Conservation (phyloP, 2,329 filamentous ascomycete genomes). For the Trichoderma atrobrunneum region DNA sequence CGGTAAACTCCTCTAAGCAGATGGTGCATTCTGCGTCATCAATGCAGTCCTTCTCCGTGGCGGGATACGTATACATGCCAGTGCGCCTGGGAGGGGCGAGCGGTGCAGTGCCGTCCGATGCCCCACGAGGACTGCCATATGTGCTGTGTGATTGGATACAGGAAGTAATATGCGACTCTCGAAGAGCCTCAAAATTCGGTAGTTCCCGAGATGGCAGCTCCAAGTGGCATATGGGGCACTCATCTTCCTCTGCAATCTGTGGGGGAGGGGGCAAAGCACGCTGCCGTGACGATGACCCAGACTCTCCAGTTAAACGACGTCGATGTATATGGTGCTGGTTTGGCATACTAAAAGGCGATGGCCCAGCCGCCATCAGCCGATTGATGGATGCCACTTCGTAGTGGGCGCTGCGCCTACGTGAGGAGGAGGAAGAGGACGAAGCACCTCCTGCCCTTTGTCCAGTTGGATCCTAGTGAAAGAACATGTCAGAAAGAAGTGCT, state of each 20-base stretch:
- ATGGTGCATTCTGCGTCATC: slow-evolving; percentile 67
- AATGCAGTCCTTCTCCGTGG: slow-evolving; percentile 67
- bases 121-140: slow-evolving; percentile 40
- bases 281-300: slow-evolving; percentile 37
- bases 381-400: slow-evolving; percentile 36
- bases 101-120: slow-evolving; percentile 24
- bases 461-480: slow-evolving; percentile 20
- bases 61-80: slow-evolving; percentile 62
- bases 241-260: slow-evolving; percentile 68
- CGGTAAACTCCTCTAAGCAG: slow-evolving; percentile 64
- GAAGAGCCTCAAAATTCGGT: slow-evolving; percentile 51
- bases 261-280: slow-evolving; percentile 44
- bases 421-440: slow-evolving; percentile 30
- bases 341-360: slow-evolving; percentile 33
- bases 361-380: slow-evolving; percentile 39
- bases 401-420: slow-evolving; percentile 30
- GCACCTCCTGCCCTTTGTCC: slow-evolving; percentile 24
- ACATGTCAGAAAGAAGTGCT: slow-evolving; percentile 3
- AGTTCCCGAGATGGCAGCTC: slow-evolving; percentile 62
- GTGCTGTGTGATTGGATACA: slow-evolving; percentile 58
- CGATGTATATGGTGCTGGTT: slow-evolving; percentile 31
- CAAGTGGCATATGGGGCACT: slow-evolving; percentile 72
- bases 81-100: slow-evolving; percentile 46
- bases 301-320: slow-evolving; percentile 30
- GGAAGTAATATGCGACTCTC: slow-evolving; percentile 56